Percentiles rank a stretch among this genome's conserved stretches.
Conservation (phyloP, 108 stramenopile species). For the Cyclostephanos tholiformis region DNA sequence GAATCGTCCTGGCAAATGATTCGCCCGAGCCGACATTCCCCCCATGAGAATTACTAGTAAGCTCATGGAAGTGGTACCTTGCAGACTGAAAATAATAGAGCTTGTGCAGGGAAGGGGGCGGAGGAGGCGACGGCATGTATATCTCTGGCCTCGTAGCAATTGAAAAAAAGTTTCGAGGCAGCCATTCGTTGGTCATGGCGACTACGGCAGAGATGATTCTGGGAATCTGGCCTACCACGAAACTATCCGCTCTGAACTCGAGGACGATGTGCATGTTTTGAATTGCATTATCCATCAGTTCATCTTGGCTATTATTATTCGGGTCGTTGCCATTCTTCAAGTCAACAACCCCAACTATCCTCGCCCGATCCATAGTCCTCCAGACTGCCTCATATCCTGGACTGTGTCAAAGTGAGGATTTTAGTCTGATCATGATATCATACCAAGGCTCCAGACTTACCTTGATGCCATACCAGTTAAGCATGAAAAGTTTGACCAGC, state of each 20-base stretch:
- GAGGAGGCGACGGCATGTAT: conserved; percentile 53
- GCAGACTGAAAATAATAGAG: conserved; percentile 54
- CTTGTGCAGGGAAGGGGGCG: conserved; percentile 37
- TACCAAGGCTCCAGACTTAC: no score
- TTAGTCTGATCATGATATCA: no score
- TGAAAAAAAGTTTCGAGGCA: conserved; percentile 57
- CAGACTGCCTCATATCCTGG: conserved; percentile 74
- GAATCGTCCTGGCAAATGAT: conserved; percentile 15
- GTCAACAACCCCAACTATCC: conserved; percentile 58
- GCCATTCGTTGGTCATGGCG: conserved; percentile 67
- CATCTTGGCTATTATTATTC: not conserved
- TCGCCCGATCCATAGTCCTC: conserved; percentile 64
- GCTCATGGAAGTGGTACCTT: conserved; percentile 73
- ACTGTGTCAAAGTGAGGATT: conserved; percentile 14
- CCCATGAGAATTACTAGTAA: conserved; percentile 33
- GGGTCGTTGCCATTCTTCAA: not conserved
- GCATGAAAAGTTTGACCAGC: conserved; percentile 78
- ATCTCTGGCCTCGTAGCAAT: conserved; percentile 46
- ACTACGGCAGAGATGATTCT: conserved; percentile 59
- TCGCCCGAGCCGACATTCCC: not conserved
- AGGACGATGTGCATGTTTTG: conserved; percentile 46
- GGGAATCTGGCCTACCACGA: conserved; percentile 60
- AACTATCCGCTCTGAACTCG: conserved; percentile 70
- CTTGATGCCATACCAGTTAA: conserved; percentile 54
- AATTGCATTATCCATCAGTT: conserved; percentile 1